phyloP scores from a whole-genome alignment of 2,329 filamentous ascomycete genomes.

The Curvularia verruculosa region DNA sequence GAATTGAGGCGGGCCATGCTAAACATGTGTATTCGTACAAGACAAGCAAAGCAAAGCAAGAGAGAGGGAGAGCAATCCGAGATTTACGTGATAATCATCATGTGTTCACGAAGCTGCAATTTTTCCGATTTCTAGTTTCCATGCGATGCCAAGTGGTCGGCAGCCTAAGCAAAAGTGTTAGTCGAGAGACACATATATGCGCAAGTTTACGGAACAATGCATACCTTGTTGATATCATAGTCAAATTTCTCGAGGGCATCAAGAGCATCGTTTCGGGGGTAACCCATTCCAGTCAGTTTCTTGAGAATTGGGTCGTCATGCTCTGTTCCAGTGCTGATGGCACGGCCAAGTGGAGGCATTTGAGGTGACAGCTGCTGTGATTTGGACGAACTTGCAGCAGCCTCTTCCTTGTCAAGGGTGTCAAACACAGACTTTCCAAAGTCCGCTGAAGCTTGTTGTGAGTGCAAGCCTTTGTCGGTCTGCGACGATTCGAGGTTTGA shows the following conservation, averaged over 20 bases:
- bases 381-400: slow-evolving; percentile 40
- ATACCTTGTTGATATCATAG: slow-evolving; percentile 92
- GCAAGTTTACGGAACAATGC: slow-evolving; percentile 7
- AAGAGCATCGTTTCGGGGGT: slow-evolving; percentile 73
- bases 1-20: slow-evolving; percentile 30
- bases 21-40: slow-evolving; percentile 44
- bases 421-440: slow-evolving; percentile 48
- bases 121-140: slow-evolving; percentile 13
- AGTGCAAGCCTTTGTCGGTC: slow-evolving; percentile 38
- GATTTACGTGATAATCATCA: neutral
- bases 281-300: slow-evolving; percentile 89
- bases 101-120: neutral
- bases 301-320: slow-evolving; percentile 93
- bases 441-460: slow-evolving; percentile 43
- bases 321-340: slow-evolving; percentile 73
- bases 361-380: slow-evolving; percentile 21
- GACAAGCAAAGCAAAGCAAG: slow-evolving; percentile 22
- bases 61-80: slow-evolving; percentile 18
- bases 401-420: slow-evolving; percentile 43
- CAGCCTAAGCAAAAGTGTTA: slow-evolving; percentile 39
- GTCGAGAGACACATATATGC: slow-evolving; percentile 2
- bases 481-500: slow-evolving; percentile 70
- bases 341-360: slow-evolving; percentile 65
- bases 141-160: slow-evolving; percentile 44
- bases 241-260: slow-evolving; percentile 90